Percentiles rank a stretch among this genome's conserved stretches.
phyloP scores from a whole-genome alignment of 2,329 filamentous ascomycete species.

The Nigrograna mackinnonii region DNA sequence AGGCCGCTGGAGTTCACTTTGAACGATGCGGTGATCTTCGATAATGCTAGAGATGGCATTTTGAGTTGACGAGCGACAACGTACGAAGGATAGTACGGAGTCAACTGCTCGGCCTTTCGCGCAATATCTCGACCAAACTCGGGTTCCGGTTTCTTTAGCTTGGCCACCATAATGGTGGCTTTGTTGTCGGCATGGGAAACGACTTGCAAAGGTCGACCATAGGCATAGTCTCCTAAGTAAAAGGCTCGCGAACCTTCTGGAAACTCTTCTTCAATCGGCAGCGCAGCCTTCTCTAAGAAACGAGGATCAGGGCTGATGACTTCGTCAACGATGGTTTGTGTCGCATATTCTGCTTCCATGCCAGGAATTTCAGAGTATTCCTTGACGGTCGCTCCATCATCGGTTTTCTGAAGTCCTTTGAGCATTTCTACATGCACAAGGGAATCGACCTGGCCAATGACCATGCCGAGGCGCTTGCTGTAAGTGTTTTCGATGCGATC shows the following conservation, averaged over 20 bases:
- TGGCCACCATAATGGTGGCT: slow-evolving; percentile 77
- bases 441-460: slow-evolving; percentile 84
- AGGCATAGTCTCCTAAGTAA: slow-evolving; percentile 92
- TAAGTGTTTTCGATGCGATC: slow-evolving; percentile 83
- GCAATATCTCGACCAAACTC: slow-evolving; percentile 83
- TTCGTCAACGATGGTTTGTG: slow-evolving; percentile 86
- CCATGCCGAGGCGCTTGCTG: slow-evolving; percentile 86
- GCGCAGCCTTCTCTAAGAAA: slow-evolving; percentile 86
- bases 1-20: slow-evolving; percentile 80
- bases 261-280: slow-evolving; percentile 91
- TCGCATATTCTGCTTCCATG: slow-evolving; percentile 86
- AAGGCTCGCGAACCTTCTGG: slow-evolving; percentile 82
- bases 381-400: slow-evolving; percentile 88
- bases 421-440: slow-evolving; percentile 92
- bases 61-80: slow-evolving; percentile 81
- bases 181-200: slow-evolving; percentile 74
- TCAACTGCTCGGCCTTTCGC: slow-evolving; percentile 67
- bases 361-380: slow-evolving; percentile 87
- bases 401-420: slow-evolving; percentile 86
- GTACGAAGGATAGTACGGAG: slow-evolving; percentile 83
- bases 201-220: slow-evolving; percentile 87
- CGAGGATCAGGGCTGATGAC: slow-evolving; percentile 90
- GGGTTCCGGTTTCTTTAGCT: slow-evolving; percentile 71
- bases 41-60: slow-evolving; percentile 84
- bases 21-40: slow-evolving; percentile 95